phyloP scores from a whole-genome alignment of 352 stramenopile species.

The Halophytophthora polymorphica region DNA sequence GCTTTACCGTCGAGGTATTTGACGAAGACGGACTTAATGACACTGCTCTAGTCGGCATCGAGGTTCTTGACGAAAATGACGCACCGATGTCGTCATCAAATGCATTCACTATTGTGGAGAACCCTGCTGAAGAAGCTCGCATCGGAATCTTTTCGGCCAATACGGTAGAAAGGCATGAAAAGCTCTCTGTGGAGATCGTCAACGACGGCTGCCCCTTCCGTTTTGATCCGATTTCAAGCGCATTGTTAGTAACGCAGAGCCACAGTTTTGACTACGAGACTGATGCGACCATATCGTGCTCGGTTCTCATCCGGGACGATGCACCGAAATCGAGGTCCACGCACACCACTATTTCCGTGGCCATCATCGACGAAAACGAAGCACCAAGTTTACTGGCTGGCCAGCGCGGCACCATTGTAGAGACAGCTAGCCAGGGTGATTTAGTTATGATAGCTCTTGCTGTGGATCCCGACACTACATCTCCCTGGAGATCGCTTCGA shows the following conservation, averaged over 20 bases:
- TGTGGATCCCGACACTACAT: slow-evolving; percentile 11
- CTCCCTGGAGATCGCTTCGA: slow-evolving; percentile 13
- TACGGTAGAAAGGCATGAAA: slow-evolving; percentile 12
- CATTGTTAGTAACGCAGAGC: slow-evolving; percentile 1
- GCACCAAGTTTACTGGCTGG: slow-evolving; percentile 4
- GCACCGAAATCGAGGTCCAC: slow-evolving; percentile 6
- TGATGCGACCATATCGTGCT: slow-evolving; percentile 3
- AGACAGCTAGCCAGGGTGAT: slow-evolving; percentile 11
- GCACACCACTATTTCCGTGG: slow-evolving; percentile 12
- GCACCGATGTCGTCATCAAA: slow-evolving; percentile 5
- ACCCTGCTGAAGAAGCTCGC: slow-evolving; percentile 1
- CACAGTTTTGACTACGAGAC: slow-evolving; percentile 23
- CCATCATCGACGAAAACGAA: slow-evolving; percentile 20
- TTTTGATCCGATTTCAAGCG: slow-evolving; percentile 7
- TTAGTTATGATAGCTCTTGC: slow-evolving; percentile 11
- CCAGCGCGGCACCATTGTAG: slow-evolving; percentile 18
- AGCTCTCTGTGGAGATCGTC: slow-evolving; percentile 5
- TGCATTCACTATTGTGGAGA: slow-evolving; percentile 14
- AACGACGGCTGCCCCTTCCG: slow-evolving; percentile 11
- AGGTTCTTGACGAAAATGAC: slow-evolving; percentile 17
- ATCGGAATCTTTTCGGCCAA: slow-evolving; percentile 12
- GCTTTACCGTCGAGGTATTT: slow-evolving; percentile 20
- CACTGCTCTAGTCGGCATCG: slow-evolving; percentile 7
- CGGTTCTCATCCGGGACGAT: slow-evolving; percentile 18
- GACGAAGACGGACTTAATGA: slow-evolving; percentile 17